These are phyloP conservation scores for Alloteropsis semialata DNA, from an alignment of 176 grass and related monocot genomes.

Conservation along the genomic window DNA sequence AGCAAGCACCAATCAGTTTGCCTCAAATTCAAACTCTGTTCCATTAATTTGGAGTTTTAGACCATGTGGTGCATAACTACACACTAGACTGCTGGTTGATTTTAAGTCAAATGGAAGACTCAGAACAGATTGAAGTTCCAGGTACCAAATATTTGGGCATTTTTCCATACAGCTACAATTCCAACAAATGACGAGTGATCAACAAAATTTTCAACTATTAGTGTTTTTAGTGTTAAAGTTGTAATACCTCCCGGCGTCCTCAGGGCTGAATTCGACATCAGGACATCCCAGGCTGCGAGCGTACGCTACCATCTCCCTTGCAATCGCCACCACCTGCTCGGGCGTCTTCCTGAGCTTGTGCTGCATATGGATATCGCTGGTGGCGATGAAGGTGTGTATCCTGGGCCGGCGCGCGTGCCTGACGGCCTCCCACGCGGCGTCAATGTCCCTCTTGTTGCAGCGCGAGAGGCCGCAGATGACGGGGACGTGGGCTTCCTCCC, in stretches of 20 bases:
- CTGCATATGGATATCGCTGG: constrained; percentile 88
- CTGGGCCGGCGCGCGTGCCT: constrained; percentile 60
- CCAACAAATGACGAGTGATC: not conserved
- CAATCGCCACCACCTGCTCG: constrained; percentile 61
- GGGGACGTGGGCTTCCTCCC: constrained; percentile 59
- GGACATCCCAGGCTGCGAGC: constrained; percentile 73
- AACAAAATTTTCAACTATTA: not conserved
- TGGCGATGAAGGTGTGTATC: constrained; percentile 87
- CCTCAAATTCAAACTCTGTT: constrained; percentile 31
- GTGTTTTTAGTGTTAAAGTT: not conserved
- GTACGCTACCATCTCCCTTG: constrained; percentile 80
- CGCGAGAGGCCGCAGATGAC: constrained; percentile 86
- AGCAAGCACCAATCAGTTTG: not conserved
- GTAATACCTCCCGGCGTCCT: constrained; percentile 88
- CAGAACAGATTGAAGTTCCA: too few relatives aligned
- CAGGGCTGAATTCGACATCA: constrained; percentile 89
- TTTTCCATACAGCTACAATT: not conserved
- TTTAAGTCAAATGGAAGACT: not conserved
- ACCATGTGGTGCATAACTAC: not conserved
- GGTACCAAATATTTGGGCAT: too few relatives aligned
- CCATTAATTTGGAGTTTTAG: not conserved
- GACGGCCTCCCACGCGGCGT: constrained; percentile 93
- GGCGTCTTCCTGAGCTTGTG: constrained; percentile 69
- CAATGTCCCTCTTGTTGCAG: constrained; percentile 71
- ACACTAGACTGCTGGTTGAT: not conserved